Evolutionary conservation across 2,329 filamentous ascomycete species (phyloP).

Genomic region (Fusarium poae): DNA sequence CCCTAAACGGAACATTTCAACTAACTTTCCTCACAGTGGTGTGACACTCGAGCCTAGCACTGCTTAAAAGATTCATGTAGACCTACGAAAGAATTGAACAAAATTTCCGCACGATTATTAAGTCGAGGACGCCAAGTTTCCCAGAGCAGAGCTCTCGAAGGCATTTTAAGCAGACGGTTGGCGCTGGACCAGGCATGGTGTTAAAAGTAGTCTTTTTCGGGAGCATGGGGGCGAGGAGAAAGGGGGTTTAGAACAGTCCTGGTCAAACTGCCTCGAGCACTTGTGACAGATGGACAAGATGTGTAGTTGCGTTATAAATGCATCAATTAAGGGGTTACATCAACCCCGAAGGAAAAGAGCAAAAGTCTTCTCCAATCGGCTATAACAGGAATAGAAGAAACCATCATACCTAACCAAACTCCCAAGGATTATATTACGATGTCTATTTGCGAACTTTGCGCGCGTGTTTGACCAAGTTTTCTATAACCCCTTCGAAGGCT

Average conservation of each 20-base stretch:
- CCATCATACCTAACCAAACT: conserved; percentile 36
- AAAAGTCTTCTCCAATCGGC: conserved; percentile 39
- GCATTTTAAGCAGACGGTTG: conserved; percentile 49
- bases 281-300: conserved; percentile 37
- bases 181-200: conserved; percentile 47
- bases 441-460: conserved; percentile 82
- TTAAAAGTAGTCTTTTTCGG: conserved; percentile 44
- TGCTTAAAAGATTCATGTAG: conserved; percentile 52
- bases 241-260: conserved; percentile 23
- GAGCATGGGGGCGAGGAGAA: conserved; percentile 31
- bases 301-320: conserved; percentile 47
- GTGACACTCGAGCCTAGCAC: conserved; percentile 66
- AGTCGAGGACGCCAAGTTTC: conserved; percentile 39
- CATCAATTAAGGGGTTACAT: conserved; percentile 44
- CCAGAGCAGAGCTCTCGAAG: conserved; percentile 36
- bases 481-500: conserved; percentile 95
- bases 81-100: conserved; percentile 35
- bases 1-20: background rate
- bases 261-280: conserved; percentile 19
- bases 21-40: conserved; percentile 58
- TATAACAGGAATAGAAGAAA: conserved; percentile 42
- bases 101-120: conserved; percentile 43
- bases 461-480: conserved; percentile 93
- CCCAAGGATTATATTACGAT: conserved; percentile 32
- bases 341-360: conserved; percentile 40